Evolutionary conservation across 371 early-diverging fungal genomes (phyloP).

Genomic region (Ecytonucleospora hepatopenaei): DNA sequence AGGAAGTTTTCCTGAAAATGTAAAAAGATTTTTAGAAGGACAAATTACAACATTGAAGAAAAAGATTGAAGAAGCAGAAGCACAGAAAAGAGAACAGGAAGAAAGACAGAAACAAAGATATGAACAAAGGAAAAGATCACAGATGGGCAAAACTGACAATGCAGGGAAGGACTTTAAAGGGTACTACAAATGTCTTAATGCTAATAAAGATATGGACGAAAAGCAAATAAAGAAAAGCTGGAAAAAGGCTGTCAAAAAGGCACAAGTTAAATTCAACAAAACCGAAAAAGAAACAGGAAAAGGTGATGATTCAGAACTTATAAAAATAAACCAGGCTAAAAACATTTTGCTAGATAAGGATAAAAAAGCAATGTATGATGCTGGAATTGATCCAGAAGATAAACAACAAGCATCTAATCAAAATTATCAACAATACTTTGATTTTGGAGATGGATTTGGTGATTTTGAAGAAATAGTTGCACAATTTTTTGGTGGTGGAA

Average conservation of each 20-base stretch:
- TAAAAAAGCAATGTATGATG: conserved; percentile 50
- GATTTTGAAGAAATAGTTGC: conserved; percentile 17
- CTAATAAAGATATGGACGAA: conserved; percentile 14
- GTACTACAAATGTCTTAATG: conserved; percentile 45
- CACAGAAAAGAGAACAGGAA: conserved; percentile 20
- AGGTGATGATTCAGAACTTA: conserved; percentile 16
- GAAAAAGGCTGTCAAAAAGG: conserved; percentile 20
- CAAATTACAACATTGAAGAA: conserved; percentile 8
- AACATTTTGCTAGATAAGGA: conserved; percentile 35
- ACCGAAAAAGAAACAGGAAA: conserved; percentile 13
- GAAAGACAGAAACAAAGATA: conserved; percentile 18
- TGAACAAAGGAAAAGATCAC: conserved; percentile 9
- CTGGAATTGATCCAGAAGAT: conserved; percentile 46
- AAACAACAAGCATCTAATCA: not conserved
- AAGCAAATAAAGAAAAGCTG: conserved; percentile 39
- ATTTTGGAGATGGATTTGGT: not conserved
- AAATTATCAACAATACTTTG: not conserved
- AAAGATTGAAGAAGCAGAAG: conserved; percentile 17
- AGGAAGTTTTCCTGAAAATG: not conserved
- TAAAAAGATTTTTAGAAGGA: not conserved
- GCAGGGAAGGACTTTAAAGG: conserved; percentile 41
- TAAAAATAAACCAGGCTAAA: conserved; percentile 43
- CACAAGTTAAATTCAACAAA: conserved; percentile 7
- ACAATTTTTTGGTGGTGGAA: conserved; percentile 20
- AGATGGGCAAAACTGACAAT: conserved; percentile 18